Evolutionary conservation across 2,329 filamentous ascomycete genomes (phyloP).

Genomic region (Alternaria brassicae): DNA sequence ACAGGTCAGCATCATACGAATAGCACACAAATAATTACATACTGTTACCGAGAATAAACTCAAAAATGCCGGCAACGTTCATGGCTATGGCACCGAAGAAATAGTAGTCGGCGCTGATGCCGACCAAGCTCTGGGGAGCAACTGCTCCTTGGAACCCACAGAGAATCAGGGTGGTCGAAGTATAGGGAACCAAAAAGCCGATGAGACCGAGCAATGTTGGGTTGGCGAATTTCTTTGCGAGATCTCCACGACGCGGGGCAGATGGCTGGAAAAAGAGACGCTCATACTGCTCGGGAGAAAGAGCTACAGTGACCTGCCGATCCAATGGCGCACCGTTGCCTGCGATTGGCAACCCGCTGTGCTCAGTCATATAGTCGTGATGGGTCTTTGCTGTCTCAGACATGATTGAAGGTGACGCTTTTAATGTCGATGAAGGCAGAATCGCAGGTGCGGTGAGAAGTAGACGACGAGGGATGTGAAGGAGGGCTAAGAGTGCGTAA

Average conservation of each 20-base stretch:
- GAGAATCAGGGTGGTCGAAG: constrained; percentile 28
- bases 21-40: not conserved
- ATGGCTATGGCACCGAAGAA: constrained; percentile 33
- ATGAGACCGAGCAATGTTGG: constrained; percentile 29
- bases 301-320: constrained; percentile 29
- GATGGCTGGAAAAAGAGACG: constrained; percentile 35
- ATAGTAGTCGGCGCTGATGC: constrained; percentile 32
- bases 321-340: constrained; percentile 19
- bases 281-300: constrained; percentile 32
- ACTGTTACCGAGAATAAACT: constrained; percentile 34
- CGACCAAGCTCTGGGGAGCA: constrained; percentile 26
- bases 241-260: constrained; percentile 27
- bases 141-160: constrained; percentile 31
- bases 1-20: not conserved
- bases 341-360: constrained; percentile 15
- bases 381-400: constrained; percentile 21
- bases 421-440: not conserved
- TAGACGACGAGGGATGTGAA: not conserved
- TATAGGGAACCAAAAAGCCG: constrained; percentile 31
- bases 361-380: constrained; percentile 26
- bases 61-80: constrained; percentile 29
- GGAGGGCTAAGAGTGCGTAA: not conserved
- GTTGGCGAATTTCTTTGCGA: constrained; percentile 31
- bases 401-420: constrained; percentile 11
- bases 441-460: not conserved